Evolutionary conservation across 169 alveolate genomes (phyloP).

Genomic region (Cystoisospora suis): DNA sequence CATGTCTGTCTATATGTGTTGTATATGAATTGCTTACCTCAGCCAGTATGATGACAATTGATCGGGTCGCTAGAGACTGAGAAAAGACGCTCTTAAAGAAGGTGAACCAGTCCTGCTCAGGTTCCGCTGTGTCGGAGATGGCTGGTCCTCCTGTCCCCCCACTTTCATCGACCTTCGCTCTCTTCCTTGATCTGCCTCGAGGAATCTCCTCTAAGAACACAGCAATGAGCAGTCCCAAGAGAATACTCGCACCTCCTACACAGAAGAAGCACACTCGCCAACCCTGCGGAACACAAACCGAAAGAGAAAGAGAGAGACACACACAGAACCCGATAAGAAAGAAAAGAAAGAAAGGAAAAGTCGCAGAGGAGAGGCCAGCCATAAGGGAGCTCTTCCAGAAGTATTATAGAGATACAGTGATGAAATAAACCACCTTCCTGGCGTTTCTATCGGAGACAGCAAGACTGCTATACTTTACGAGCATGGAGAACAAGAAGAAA

Average conservation of each 20-base stretch:
- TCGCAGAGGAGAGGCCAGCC: no score
- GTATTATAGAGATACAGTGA: no score
- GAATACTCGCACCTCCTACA: slow-evolving; percentile 78
- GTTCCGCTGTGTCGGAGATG: neutral
- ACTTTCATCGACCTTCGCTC: slow-evolving; percentile 34
- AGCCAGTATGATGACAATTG: slow-evolving; percentile 59
- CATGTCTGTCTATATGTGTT: no score
- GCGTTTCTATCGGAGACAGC: no score
- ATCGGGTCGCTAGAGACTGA: slow-evolving; percentile 57
- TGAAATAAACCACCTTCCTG: no score
- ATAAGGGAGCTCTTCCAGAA: no score
- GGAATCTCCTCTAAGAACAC: slow-evolving; percentile 81
- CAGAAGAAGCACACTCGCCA: slow-evolving; percentile 84
- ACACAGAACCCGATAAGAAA: no score
- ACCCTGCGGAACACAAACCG: slow-evolving; percentile 38
- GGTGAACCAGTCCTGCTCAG: slow-evolving; percentile 23
- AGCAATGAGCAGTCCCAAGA: slow-evolving; percentile 77
- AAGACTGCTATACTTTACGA: no score
- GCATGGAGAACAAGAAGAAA: no score
- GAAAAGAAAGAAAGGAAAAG: no score
- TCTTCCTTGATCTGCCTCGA: slow-evolving; percentile 61
- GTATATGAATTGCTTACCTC: slow-evolving; percentile 60
- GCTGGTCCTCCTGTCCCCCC: slow-evolving; percentile 60
- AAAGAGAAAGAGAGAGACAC: neutral
- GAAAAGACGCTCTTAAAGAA: slow-evolving; percentile 51